These are phyloP conservation scores for Arthrinium puccinioides DNA, from an alignment of 2,329 filamentous ascomycete genomes.

Conservation along the genomic window DNA sequence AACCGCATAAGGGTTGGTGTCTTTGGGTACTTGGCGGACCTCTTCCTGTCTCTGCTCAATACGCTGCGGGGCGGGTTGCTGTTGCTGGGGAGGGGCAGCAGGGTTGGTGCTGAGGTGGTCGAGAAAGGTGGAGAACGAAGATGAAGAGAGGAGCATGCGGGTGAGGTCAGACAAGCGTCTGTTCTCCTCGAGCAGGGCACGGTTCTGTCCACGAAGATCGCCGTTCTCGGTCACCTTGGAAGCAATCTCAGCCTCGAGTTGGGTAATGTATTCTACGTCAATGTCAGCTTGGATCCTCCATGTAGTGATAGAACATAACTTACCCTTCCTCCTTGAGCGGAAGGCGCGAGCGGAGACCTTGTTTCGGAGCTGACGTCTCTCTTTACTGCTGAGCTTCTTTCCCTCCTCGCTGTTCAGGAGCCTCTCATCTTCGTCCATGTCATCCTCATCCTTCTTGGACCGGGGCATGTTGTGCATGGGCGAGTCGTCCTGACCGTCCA, in stretches of 20 bases:
- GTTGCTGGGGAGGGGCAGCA: constrained; percentile 23
- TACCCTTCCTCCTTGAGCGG: constrained; percentile 95
- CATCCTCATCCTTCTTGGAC: constrained; percentile 87
- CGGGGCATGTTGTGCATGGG: constrained; percentile 62
- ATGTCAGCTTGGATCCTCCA: constrained; percentile 47
- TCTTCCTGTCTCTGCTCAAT: constrained; percentile 34
- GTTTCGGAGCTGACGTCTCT: constrained; percentile 93
- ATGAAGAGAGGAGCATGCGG: constrained; percentile 73
- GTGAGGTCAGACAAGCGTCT: constrained; percentile 69
- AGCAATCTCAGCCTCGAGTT: constrained; percentile 86
- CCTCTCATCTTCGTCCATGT: constrained; percentile 97
- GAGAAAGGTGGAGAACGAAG: constrained; percentile 77
- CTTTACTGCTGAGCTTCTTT: constrained; percentile 98
- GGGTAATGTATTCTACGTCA: constrained; percentile 83
- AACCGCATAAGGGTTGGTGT: constrained; percentile 53
- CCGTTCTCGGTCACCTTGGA: constrained; percentile 76
- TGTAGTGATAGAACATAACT: too few species aligned
- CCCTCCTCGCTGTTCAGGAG: constrained; percentile 93
- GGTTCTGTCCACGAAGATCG: constrained; percentile 74
- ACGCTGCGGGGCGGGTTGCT: constrained; percentile 27
- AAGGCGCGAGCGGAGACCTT: constrained; percentile 98
- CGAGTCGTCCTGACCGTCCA: constrained; percentile 41
- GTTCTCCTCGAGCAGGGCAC: constrained; percentile 77
- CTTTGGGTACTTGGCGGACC: constrained; percentile 52
- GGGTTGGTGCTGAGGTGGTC: constrained; percentile 61